These are phyloP conservation scores for Jaltomata sinuosa DNA, from an alignment of 257 asterid species.

Conservation along the genomic window DNA sequence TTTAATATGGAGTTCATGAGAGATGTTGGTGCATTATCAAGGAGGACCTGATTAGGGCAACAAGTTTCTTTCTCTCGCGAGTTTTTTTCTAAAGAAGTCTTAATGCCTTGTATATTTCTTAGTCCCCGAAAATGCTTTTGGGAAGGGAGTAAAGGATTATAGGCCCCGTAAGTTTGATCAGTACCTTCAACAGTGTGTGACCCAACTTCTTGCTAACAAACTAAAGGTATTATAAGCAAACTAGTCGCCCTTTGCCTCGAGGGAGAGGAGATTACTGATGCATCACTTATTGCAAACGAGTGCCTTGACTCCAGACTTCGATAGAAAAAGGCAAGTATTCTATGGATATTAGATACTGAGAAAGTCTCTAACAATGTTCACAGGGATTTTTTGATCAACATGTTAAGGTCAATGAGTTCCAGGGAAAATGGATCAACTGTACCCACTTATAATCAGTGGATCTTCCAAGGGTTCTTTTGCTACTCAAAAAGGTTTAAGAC, in stretches of 20 bases:
- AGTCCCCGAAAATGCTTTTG: background rate
- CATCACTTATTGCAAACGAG: background rate
- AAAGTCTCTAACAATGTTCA: background rate
- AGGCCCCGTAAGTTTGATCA: background rate
- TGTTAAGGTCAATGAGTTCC: background rate
- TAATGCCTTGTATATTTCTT: background rate
- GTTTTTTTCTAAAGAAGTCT: background rate
- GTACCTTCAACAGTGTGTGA: background rate
- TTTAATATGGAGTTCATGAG: background rate
- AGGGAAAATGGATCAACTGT: background rate
- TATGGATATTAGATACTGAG: background rate
- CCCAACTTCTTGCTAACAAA: background rate
- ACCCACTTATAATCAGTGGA: background rate
- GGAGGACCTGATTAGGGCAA: background rate
- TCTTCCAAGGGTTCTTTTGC: background rate
- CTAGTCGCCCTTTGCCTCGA: background rate
- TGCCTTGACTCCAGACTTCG: background rate
- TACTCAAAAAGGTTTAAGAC: background rate
- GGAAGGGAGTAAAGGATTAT: background rate
- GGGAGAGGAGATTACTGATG: background rate
- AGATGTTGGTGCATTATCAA: background rate
- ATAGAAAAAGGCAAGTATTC: background rate
- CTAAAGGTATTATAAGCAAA: background rate
- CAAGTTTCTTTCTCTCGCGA: background rate
- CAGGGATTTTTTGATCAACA: background rate